Evolutionary conservation across 257 asterid species (phyloP), one percentile per base, ranked within the genome.

Genomic region (Nicotiana undulata): DNA sequence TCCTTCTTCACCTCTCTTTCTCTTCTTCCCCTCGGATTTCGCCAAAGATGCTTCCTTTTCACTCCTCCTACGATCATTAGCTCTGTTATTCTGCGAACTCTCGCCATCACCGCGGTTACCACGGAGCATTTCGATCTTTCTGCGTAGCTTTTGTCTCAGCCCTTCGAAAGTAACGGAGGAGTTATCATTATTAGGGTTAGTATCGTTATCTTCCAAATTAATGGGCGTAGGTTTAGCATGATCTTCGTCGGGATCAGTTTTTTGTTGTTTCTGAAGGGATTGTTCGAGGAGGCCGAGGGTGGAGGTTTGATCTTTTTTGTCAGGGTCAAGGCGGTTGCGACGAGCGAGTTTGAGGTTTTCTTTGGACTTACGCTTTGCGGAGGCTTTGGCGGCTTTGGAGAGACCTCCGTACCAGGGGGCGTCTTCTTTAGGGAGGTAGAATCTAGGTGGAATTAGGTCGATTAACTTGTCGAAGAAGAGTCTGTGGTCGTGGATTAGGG

Each of bases 301-400:
- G 70, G 94, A 78, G 76, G 93, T 85, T 3, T 90, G 83, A 11
- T 92, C 79, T 37, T 92, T 88, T 70, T 81, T 84, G 10, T 91
- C 97, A 7, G 97, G 98, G 85, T 95, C 97, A 82, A 90, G 96
- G 77, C 98, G 97, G 20, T 92, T 55, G 75, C 98, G 93, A 75
- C 96, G 94, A 20, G 97, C 90, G 65, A 87, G 84, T 86, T 91
- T 93, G 26, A 90, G 82, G 55, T 95, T 90, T 65, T 85, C 79
- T n/a, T 74, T 88, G 5, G 98, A 79, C 70, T 95, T 93, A 5
- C 87, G 89, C 85, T 90, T 95, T 3, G 87, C 29, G 9, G 96
- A 91, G 26, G 97, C 97, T 87, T 89, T 95, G 70, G 92, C 93
- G 63, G 93, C 88, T 85, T 90, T 95, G 64, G 93, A 89, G 20